Evolutionary conservation across 2,329 filamentous ascomycete species (phyloP).

Genomic region (Madurella mycetomatis): DNA sequence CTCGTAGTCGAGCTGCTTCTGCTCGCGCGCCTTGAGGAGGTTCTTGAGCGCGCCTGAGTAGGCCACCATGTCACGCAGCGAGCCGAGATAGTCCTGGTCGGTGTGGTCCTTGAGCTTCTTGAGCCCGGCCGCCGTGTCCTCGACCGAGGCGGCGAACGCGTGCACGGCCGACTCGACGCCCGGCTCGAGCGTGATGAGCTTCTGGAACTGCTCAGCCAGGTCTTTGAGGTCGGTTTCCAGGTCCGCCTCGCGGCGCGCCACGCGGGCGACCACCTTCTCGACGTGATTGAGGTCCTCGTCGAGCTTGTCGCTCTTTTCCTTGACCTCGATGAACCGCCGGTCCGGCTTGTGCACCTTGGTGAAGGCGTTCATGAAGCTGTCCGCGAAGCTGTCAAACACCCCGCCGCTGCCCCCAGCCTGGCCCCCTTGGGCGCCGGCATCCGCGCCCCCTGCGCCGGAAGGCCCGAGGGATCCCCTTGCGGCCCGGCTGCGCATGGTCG

Average conservation of each 20-base stretch:
- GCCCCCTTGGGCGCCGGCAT: conserved; percentile 28
- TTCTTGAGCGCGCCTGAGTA: conserved; percentile 85
- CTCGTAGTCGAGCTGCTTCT: conserved; percentile 97
- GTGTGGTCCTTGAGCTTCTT: conserved; percentile 82
- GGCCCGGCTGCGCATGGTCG: conserved; percentile 79
- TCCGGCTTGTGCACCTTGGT: conserved; percentile 95
- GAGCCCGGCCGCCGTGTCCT: conserved; percentile 75
- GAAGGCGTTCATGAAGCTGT: conserved; percentile 96
- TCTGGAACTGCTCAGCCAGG: conserved; percentile 90
- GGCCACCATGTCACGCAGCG: conserved; percentile 89
- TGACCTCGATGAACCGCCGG: conserved; percentile 88
- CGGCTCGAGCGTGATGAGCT: conserved; percentile 82
- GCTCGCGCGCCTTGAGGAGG: conserved; percentile 87
- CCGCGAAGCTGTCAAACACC: conserved; percentile 91
- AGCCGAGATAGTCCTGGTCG: conserved; percentile 92
- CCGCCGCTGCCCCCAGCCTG: conserved; percentile 33
- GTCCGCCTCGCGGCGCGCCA: conserved; percentile 82
- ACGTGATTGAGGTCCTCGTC: conserved; percentile 90
- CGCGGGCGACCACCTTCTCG: conserved; percentile 90
- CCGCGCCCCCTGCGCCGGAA: conserved; percentile 35
- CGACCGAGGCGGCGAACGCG: conserved; percentile 79
- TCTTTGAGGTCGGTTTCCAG: conserved; percentile 85
- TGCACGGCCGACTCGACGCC: conserved; percentile 78
- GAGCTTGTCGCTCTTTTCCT: conserved; percentile 86
- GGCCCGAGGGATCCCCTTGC: conserved; percentile 45